Evolutionary conservation across 2,329 filamentous ascomycete species (phyloP).

Genomic region (Leptoxyphium fumago): DNA sequence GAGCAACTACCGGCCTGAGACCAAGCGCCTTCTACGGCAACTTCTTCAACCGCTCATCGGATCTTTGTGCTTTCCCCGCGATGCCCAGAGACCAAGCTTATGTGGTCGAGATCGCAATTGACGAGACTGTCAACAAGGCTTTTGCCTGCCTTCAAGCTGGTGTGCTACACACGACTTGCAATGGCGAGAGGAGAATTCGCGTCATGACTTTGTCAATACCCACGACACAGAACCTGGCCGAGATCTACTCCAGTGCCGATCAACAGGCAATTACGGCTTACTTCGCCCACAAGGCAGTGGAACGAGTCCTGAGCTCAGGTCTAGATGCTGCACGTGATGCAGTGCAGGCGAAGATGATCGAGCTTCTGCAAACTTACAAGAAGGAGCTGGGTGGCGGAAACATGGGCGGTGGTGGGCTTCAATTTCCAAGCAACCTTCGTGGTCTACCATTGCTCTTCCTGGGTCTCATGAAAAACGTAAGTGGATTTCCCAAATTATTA

Average conservation of each 20-base stretch:
- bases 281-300: conserved; percentile 95
- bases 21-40: conserved; percentile 99
- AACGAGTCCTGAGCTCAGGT: conserved; percentile 70
- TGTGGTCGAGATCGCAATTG: conserved; percentile 94
- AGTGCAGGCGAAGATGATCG: conserved; percentile 78
- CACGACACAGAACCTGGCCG: conserved; percentile 78
- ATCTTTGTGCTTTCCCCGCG: conserved; percentile 93
- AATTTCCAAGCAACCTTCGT: conserved; percentile 85
- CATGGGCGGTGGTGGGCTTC: conserved; percentile 80
- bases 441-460: conserved; percentile 83
- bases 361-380: conserved; percentile 87
- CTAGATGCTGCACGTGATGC: conserved; percentile 84
- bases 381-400: conserved; percentile 94
- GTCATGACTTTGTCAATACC: conserved; percentile 88
- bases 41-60: conserved; percentile 96
- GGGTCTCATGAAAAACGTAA: conserved; percentile 87
- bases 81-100: conserved; percentile 96
- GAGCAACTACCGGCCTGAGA: conserved; percentile 82
- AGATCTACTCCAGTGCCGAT: conserved; percentile 88
- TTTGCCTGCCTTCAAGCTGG: conserved; percentile 88
- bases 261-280: conserved; percentile 86
- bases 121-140: conserved; percentile 82
- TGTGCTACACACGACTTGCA: conserved; percentile 93
- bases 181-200: conserved; percentile 86
- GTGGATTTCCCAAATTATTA: conserved; percentile 18